Base-by-base conservation (phyloP, 495 filamentous ascomycete species). In the Physcia stellaris region DNA sequence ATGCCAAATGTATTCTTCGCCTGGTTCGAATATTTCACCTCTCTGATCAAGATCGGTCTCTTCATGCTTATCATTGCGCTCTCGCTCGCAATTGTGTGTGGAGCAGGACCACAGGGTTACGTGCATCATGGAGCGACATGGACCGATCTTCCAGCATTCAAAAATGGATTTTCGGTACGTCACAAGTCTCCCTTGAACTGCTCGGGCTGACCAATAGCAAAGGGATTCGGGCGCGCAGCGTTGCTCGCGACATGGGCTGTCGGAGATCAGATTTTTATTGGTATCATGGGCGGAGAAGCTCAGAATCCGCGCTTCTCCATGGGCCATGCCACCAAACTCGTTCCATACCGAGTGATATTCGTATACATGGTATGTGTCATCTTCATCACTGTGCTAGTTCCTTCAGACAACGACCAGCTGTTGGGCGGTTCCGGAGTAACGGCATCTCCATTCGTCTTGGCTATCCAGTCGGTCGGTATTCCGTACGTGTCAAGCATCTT, bases 371-470 rank as follows among this genome's bases (percentile, higher is more conserved):
- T 38, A 19, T 46, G 35, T 15, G 43, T 60, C 4, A 41, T 53
- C 5, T 37, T 60, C 4, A 50, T 61, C 21, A 44, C 41, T 4
- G 17, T 58, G 3, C 28, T 61, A 11, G 43, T 61, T 6, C 51
- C 57, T 18, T 52, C 46, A 4, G 39, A 48, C 17, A 47, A 61
- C n/a, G 23, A 44, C 3, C 33, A 46, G 0, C 48, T 59, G 0
- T 31, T 52, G 17, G 54, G 54, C 5, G 43, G 50, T 12, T 41
- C 27, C 12, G 46, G 58, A 6, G 56, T 59, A 1, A 56, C 56
- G 6, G 58, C 59, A 0, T 59, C 56, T 9, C 57, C 56, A 12
- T 60, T 61, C 16, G 48, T 61, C 20, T 53, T 61, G 38, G 55
- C 57, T 4, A 43, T 59, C 15, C 23, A 52, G 3, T n/a, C 47